Conservation (phyloP, 257 asterid genomes). For the Plectranthus barbatus region DNA sequence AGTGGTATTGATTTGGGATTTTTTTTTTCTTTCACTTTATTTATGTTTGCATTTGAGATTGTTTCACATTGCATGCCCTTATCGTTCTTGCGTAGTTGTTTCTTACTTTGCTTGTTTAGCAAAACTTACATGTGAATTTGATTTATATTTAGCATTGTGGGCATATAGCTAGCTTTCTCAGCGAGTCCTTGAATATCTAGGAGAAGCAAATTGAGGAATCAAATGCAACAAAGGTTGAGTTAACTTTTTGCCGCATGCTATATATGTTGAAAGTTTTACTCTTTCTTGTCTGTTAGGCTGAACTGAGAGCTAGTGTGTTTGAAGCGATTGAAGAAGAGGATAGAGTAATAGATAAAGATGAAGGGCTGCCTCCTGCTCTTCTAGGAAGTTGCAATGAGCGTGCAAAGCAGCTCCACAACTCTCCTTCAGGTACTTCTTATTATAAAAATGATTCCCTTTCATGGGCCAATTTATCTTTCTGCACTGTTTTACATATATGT, state of each 20-base stretch:
- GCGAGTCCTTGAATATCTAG: no score
- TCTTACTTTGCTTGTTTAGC: background rate
- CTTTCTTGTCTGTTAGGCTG: constrained; percentile 49
- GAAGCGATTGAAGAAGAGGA: constrained; percentile 98
- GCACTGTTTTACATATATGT: background rate
- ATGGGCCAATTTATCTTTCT: background rate
- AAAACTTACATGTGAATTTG: background rate
- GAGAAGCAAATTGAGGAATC: no score
- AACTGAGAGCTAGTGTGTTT: constrained; percentile 90
- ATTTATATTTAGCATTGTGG: background rate
- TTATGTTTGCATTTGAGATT: background rate
- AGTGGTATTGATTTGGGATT: background rate
- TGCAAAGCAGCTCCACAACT: constrained; percentile 85
- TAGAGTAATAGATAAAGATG: constrained; percentile 60
- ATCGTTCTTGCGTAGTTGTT: background rate
- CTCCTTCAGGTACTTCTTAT: constrained; percentile 63
- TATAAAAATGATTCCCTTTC: background rate
- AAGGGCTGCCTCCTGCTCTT: constrained; percentile 84
- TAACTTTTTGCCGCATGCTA: background rate
- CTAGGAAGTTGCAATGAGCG: constrained; percentile 96
- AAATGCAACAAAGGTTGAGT: background rate
- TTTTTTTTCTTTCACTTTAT: background rate
- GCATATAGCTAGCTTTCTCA: background rate
- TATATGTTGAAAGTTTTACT: constrained; percentile 5
- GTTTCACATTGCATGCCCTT: background rate